Conservation (phyloP, 257 asterid species). For the Leptodermis oblonga region DNA sequence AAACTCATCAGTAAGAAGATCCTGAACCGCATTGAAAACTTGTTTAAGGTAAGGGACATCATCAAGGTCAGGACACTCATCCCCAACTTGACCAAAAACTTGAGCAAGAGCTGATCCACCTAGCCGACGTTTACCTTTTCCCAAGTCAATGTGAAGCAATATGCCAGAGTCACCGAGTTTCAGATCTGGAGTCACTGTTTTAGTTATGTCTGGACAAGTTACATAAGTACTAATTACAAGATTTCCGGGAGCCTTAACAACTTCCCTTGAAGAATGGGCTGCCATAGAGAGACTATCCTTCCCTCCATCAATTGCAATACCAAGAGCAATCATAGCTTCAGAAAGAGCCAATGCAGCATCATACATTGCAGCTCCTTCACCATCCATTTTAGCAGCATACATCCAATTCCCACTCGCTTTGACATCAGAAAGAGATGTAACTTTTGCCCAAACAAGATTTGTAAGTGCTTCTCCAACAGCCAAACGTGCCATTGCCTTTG, state of each 20-base stretch:
- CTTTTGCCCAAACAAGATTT: conserved; percentile 84
- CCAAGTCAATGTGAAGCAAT: conserved; percentile 80
- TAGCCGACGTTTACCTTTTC: conserved; percentile 72
- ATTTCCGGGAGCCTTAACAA: conserved; percentile 96
- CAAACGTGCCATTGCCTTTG: conserved; percentile 88
- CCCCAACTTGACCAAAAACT: conserved; percentile 79
- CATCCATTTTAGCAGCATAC: conserved; percentile 98
- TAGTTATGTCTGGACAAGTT: conserved; percentile 90
- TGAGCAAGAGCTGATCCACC: conserved; percentile 98
- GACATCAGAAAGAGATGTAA: conserved; percentile 80
- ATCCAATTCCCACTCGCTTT: conserved; percentile 98
- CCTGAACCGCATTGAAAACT: conserved; percentile 73
- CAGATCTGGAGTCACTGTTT: conserved; percentile 85
- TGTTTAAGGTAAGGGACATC: conserved; percentile 65
- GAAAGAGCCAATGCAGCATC: conserved; percentile 88
- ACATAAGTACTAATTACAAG: conserved; percentile 86
- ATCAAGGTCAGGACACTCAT: conserved; percentile 84
- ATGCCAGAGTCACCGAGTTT: conserved; percentile 80
- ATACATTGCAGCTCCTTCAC: conserved; percentile 95
- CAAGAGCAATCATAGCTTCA: conserved; percentile 95
- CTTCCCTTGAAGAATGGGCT: conserved; percentile 73
- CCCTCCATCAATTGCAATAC: conserved; percentile 93
- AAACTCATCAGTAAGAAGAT: conserved; percentile 59
- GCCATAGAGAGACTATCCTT: conserved; percentile 99
- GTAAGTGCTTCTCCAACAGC: conserved; percentile 94